Conservation (phyloP, 2,329 filamentous ascomycete genomes). For the Ophiostoma quercus region DNA sequence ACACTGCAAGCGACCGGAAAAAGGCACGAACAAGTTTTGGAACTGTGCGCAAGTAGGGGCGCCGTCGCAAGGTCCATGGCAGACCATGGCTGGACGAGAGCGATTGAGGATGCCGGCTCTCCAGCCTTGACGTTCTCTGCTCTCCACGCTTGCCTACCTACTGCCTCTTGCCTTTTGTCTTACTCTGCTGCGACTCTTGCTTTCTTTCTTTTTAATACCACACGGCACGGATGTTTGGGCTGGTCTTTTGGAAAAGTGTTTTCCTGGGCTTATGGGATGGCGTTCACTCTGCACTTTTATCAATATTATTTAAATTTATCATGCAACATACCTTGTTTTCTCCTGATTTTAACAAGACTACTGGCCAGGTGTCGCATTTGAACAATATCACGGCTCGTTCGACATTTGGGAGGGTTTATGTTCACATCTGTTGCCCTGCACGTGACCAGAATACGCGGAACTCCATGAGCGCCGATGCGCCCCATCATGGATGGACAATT, state of each 20-base stretch:
- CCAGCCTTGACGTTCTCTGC: not conserved
- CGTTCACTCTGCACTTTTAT: not conserved
- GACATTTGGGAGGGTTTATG: not conserved
- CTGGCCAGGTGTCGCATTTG: not conserved
- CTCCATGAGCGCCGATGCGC: not conserved
- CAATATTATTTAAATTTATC: not conserved
- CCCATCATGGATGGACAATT: slow-evolving; percentile 11
- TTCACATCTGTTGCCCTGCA: not conserved
- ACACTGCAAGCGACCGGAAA: slow-evolving; percentile 47
- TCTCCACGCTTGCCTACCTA: not conserved
- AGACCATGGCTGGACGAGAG: not conserved
- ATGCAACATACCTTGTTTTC: not conserved
- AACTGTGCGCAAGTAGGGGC: slow-evolving; percentile 44
- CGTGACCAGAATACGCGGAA: slow-evolving; percentile 1
- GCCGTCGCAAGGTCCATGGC: not conserved
- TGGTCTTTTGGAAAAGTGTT: not conserved
- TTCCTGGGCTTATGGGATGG: not conserved
- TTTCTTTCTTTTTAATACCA: slow-evolving; percentile 9
- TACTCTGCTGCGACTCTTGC: not conserved
- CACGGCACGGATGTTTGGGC: slow-evolving; percentile 10
- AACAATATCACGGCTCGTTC: not conserved
- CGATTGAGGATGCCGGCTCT: not conserved
- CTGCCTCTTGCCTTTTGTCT: not conserved
- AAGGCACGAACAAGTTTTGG: slow-evolving; percentile 57
- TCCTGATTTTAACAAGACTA: not conserved